These are phyloP conservation scores for Cutaneotrichosporon daszewskae DNA, from an alignment of 1,284 basidiomycete species.

Conservation along the genomic window DNA sequence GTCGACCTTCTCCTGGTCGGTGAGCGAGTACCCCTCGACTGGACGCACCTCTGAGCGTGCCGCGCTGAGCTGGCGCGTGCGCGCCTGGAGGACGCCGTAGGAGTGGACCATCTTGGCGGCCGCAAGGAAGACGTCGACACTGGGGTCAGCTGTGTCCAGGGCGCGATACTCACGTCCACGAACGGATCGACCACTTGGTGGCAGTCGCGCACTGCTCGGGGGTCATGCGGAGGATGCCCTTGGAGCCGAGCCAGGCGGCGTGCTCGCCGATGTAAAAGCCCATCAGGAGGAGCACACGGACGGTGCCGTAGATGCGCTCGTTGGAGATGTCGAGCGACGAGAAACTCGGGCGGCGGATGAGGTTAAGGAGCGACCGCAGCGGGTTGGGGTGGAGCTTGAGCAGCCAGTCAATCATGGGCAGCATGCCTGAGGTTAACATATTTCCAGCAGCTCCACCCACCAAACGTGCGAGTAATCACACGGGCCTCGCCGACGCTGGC, in stretches of 20 bases:
- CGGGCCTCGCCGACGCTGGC: constrained; percentile 38
- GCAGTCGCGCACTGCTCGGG: constrained; percentile 10
- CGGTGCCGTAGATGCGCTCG: constrained; percentile 30
- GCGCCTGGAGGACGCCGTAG: constrained; percentile 20
- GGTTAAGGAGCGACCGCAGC: constrained; percentile 17
- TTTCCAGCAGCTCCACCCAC: constrained; percentile 24
- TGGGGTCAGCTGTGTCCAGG: constrained; percentile 9
- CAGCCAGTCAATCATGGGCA: constrained; percentile 39
- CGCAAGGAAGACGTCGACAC: constrained; percentile 38
- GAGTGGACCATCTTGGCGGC: constrained; percentile 27
- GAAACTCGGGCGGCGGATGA: constrained; percentile 17
- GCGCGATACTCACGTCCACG: constrained; percentile 41
- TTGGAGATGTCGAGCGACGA: constrained; percentile 12
- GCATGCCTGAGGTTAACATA: constrained; percentile 22
- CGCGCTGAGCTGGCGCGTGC: constrained; percentile 18
- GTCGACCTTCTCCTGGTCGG: constrained; percentile 17
- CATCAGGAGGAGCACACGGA: constrained; percentile 36
- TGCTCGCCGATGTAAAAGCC: constrained; percentile 45
- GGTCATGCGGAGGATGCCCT: constrained; percentile 35
- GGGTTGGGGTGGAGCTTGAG: constrained; percentile 35
- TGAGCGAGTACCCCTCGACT: constrained; percentile 37
- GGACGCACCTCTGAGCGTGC: constrained; percentile 17
- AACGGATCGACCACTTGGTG: constrained; percentile 16
- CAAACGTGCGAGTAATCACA: constrained; percentile 43
- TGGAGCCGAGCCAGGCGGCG: constrained; percentile 35